Evolutionary conservation across 2,329 filamentous ascomycete species (phyloP).

Genomic region (Penicillium corylophilum): DNA sequence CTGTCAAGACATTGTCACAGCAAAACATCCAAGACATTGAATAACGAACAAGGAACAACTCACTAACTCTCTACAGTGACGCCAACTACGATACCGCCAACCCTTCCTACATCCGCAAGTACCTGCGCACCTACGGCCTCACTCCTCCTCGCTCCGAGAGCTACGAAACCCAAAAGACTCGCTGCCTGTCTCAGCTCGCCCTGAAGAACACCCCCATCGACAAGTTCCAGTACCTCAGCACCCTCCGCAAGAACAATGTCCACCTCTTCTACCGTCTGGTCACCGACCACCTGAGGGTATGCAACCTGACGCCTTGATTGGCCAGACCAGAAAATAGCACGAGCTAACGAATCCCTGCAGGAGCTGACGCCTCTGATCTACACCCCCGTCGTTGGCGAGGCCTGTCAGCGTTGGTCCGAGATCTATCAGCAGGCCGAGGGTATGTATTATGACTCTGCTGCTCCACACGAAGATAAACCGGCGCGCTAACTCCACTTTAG

Average conservation of each 20-base stretch:
- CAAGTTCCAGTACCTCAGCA: conserved; percentile 52
- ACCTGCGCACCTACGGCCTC: conserved; percentile 52
- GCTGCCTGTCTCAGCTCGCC: conserved; percentile 50
- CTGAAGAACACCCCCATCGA: conserved; percentile 49
- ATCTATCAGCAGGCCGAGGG: conserved; percentile 94
- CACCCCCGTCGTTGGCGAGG: conserved; percentile 71
- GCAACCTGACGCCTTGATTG: conserved; percentile 7
- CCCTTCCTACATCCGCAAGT: conserved; percentile 51
- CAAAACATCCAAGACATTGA: no score
- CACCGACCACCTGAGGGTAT: conserved; percentile 47
- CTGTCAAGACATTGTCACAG: no score
- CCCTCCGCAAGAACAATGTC: conserved; percentile 52
- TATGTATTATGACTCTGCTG: conserved; percentile 27
- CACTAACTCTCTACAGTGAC: conserved; percentile 30
- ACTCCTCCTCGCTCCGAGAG: conserved; percentile 50
- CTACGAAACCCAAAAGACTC: conserved; percentile 50
- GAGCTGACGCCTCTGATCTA: conserved; percentile 53
- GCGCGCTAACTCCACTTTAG: conserved; percentile 33
- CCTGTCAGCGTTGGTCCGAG: conserved; percentile 93
- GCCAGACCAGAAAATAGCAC: neutral
- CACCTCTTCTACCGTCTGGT: conserved; percentile 54
- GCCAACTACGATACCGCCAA: conserved; percentile 52
- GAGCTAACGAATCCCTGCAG: conserved; percentile 27
- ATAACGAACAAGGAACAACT: no score
- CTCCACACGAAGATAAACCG: conserved; percentile 23